Percentiles rank a stretch among this genome's conserved stretches.
Evolutionary conservation across 169 alveolate genomes (phyloP).

Genomic region (Babesia sp.): DNA sequence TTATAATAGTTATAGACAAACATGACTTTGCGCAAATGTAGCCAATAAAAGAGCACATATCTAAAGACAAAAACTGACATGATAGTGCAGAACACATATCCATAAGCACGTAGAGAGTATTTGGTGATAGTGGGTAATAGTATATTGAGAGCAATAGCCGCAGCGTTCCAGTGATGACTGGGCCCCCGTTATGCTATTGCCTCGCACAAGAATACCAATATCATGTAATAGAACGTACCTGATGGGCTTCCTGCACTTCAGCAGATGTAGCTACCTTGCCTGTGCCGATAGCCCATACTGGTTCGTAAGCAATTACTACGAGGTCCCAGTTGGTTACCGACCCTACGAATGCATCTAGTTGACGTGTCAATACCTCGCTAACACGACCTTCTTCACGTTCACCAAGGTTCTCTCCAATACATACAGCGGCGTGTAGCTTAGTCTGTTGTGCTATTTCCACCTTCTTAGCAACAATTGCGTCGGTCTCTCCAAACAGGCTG

Average conservation of each 20-base stretch:
- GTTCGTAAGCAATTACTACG: slow-evolving; percentile 98
- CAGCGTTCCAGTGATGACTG: too few relatives aligned
- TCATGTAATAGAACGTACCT: slow-evolving; percentile 56
- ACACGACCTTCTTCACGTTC: slow-evolving; percentile 93
- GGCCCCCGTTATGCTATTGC: too few relatives aligned
- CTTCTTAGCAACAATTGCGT: slow-evolving; percentile 92
- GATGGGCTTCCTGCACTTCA: slow-evolving; percentile 96
- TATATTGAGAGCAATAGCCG: too few relatives aligned
- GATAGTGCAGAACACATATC: too few relatives aligned
- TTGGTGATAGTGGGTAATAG: too few relatives aligned
- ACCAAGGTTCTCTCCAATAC: slow-evolving; percentile 95
- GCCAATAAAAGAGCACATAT: too few relatives aligned
- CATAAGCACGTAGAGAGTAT: too few relatives aligned
- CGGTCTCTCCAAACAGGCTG: slow-evolving; percentile 90
- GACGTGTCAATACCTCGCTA: slow-evolving; percentile 87
- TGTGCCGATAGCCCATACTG: slow-evolving; percentile 99
- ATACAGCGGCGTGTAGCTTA: slow-evolving; percentile 88
- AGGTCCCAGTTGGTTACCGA: slow-evolving; percentile 86
- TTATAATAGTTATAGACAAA: too few relatives aligned
- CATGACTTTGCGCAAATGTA: too few relatives aligned
- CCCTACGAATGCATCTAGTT: slow-evolving; percentile 82
- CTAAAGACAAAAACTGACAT: too few relatives aligned
- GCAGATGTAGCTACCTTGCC: slow-evolving; percentile 96
- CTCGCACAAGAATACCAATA: too few relatives aligned
- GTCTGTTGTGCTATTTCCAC: slow-evolving; percentile 82